Percentiles rank a stretch among this genome's conserved stretches.
phyloP scores from a whole-genome alignment of 495 filamentous ascomycete genomes.

The Penicillium pancosmium region DNA sequence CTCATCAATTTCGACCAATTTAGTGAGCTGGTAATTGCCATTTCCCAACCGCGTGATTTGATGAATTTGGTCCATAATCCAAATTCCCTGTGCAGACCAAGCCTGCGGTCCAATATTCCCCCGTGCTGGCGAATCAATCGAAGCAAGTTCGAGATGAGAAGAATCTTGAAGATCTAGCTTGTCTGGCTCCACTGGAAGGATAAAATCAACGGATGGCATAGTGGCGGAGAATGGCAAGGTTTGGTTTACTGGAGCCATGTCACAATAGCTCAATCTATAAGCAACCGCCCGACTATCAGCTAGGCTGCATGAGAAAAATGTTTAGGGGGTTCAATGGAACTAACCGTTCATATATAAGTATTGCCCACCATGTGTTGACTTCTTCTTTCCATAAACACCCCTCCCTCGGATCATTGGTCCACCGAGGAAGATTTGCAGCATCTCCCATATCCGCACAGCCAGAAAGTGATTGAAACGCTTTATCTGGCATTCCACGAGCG shows the following conservation, averaged over 20 bases:
- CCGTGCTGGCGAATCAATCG: neutral
- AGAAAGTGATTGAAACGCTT: constrained; percentile 3
- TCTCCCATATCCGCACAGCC: constrained; percentile 8
- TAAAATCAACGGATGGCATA: constrained; percentile 1
- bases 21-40: neutral
- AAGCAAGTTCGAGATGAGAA: neutral
- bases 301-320: neutral
- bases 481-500: constrained; percentile 7
- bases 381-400: constrained; percentile 7
- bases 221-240: constrained; percentile 8
- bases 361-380: constrained; percentile 13
- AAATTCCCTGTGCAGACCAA: constrained; percentile 7
- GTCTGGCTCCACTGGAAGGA: constrained; percentile 6
- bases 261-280: constrained; percentile 8
- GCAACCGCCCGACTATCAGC: neutral
- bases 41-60: constrained; percentile 4
- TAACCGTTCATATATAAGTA: constrained; percentile 8
- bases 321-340: neutral
- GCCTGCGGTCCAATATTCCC: constrained; percentile 1
- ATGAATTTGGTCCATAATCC: constrained; percentile 10
- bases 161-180: neutral
- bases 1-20: constrained; percentile 2
- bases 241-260: neutral
- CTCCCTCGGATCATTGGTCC: neutral
- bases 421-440: constrained; percentile 2